Evolutionary conservation across 2,329 filamentous ascomycete genomes (phyloP), one percentile per base, ranked within the genome.

Genomic region (Talaromyces sp.): DNA sequence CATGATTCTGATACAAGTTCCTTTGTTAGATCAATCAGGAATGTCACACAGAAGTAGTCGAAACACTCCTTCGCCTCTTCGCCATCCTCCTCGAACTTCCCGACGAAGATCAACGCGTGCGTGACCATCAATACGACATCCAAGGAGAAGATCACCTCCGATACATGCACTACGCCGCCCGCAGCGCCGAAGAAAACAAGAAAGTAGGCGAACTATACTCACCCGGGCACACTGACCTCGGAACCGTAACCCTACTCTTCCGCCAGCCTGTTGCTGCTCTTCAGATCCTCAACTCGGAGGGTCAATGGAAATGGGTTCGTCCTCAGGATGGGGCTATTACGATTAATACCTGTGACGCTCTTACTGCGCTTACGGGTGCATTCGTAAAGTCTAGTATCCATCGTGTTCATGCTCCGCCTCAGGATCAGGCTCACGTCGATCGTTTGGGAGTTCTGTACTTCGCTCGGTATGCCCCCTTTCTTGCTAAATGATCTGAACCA

Each of bases 51-150:
- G 72, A 75, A 62, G 71, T 76, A 1, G 72, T 75, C 8, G 71
- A 74, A 36, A 76, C 76, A 34, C 78, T 90, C 0, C 81, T 89
- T 10, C 81, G 82, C 0, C 82, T 89, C 1, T 86, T 89, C 61
- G 87, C 87, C 5, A 81, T 88, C 40, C 79, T 89, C 0, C 80
- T 89, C 0, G 81, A 89, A 69, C 77, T 90, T 0, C 84, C 85
- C 0, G 82, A 86, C 40, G 86, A 89, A 70, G 81, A 87, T 2
- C 80, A 83, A 64, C 78, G 89, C 38, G 79, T 85, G 67, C 78
- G 81, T 19, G 77, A 84, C 7, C 87, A 89, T 72, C 79, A 78
- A 17, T 89, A 88, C 72, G 81, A 87, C 1, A 78, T 82, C n/a
- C 80, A 84, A 31, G 82, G 84, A 19, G 86, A 88, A 67, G 85